Evolutionary conservation across 352 stramenopile genomes (phyloP).

Genomic region (Thalassiosira livingstoniorum): DNA sequence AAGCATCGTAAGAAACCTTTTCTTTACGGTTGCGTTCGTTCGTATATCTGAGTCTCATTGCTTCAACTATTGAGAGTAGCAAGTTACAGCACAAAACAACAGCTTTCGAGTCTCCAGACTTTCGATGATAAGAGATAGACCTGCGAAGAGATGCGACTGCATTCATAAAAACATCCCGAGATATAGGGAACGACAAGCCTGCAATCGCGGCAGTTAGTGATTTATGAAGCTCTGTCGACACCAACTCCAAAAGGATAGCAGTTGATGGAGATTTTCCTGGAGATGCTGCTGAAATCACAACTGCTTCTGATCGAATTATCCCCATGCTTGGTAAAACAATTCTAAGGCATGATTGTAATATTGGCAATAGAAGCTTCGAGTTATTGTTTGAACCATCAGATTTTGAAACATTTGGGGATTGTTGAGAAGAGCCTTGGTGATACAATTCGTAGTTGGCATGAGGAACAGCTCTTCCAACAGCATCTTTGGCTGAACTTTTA

Average conservation of each 20-base stretch:
- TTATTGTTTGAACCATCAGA: conserved; percentile 37
- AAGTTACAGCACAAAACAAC: conserved; percentile 57
- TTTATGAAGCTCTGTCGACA: conserved; percentile 67
- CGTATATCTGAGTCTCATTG: conserved; percentile 79
- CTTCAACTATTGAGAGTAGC: conserved; percentile 66
- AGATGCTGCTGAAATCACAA: conserved; percentile 61
- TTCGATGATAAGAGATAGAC: conserved; percentile 59
- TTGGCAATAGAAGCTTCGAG: conserved; percentile 82
- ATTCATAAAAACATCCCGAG: conserved; percentile 80
- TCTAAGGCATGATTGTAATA: conserved; percentile 80
- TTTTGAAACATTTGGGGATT: no score
- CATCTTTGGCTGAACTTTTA: background rate
- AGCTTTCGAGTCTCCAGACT: conserved; percentile 54
- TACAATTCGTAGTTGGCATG: conserved; percentile 64
- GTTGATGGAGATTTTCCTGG: conserved; percentile 49
- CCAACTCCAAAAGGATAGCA: conserved; percentile 65
- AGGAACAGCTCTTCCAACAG: conserved; percentile 37
- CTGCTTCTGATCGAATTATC: conserved; percentile 61
- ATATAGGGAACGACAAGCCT: conserved; percentile 78
- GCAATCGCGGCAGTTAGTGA: conserved; percentile 80
- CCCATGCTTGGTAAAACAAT: conserved; percentile 62
- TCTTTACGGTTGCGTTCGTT: conserved; percentile 74
- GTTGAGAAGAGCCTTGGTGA: conserved; percentile 32
- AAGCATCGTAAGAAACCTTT: conserved; percentile 76
- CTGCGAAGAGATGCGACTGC: conserved; percentile 57